Base-by-base conservation (phyloP, 169 alveolate species). In the Eimeria maxima region DNA sequence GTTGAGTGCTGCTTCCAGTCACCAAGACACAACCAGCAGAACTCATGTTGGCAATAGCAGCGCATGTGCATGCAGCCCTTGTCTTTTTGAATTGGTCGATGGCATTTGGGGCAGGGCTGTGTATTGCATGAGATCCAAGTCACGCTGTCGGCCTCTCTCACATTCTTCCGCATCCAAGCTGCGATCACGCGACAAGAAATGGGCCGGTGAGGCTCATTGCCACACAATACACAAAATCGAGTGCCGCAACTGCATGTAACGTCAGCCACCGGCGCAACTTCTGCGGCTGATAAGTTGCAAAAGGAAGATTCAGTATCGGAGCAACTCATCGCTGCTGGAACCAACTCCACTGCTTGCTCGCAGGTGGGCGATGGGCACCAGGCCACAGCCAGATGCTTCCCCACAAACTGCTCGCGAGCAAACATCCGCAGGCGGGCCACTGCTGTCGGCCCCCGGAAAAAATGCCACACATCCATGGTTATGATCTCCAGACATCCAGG, bases 31-130 rank as follows among this genome's bases (percentile, higher is more conserved):
- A 97, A 95, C 98, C 99, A 98, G 91, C 99, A 98, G 95, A 98
- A 98, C 92, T 98, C 98, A 90, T 96, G 95, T 45, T 97, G 97
- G 90, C 99, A 98, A 42, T 96, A 96, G 53, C 98, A 97, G n/a
- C 97, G 97, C 99, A 98, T 98, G 95, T 98, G 99, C 96, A 97
- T 98, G 96, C 99, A 98, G 18, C 99, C 99, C 90, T 97, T 98
- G 95, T 98, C 98, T 90, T 98, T 98, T 96, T 98, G 98, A 50
- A 98, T 98, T 11, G 98, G 97, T 10, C 93, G 95, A 33, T 96
- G 96, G 96, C 99, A 98, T 83, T 96, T 96, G 33, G 99, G 99
- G 89, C 99, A 98, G 16, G 93, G 88, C 90, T 98, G 98, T 24
- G 99, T 97, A 92, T 98, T 97, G n/a, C 96, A 97, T 83, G 96